Conservation (phyloP, 1,139 yeast species). For the Tardiomyces blankii region DNA sequence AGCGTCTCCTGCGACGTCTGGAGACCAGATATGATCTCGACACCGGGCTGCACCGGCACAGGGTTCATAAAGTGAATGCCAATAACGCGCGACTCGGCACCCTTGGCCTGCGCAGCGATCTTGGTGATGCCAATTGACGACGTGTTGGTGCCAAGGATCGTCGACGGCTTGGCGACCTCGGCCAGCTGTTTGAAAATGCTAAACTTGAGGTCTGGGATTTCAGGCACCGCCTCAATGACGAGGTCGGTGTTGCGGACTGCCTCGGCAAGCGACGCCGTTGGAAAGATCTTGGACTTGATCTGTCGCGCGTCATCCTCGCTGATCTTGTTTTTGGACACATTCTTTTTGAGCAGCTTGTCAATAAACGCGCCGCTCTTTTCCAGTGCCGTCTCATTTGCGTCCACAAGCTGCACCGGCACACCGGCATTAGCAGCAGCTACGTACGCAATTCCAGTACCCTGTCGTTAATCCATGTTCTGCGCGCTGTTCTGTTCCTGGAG, state of each 20-base stretch:
- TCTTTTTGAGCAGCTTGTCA: conserved; percentile 28
- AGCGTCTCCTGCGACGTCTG: conserved; percentile 30
- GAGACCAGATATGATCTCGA: conserved; percentile 32
- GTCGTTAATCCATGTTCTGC: conserved; percentile 7
- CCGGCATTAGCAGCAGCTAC: conserved; percentile 32
- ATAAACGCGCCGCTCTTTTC: conserved; percentile 24
- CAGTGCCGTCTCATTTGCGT: conserved; percentile 24
- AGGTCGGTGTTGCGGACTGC: conserved; percentile 25
- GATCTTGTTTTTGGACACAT: conserved; percentile 26
- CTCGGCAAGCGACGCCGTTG: conserved; percentile 18
- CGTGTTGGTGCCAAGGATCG: conserved; percentile 34
- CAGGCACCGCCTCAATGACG: conserved; percentile 36
- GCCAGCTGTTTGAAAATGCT: conserved; percentile 28
- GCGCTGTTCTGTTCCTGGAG: too few species aligned
- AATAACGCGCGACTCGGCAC: conserved; percentile 31
- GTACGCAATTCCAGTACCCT: conserved; percentile 33
- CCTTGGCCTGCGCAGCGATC: conserved; percentile 33
- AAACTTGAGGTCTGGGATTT: conserved; percentile 27
- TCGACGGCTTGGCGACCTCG: conserved; percentile 16
- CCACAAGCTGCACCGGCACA: conserved; percentile 27
- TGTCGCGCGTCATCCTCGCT: conserved; percentile 23
- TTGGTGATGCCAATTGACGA: conserved; percentile 34
- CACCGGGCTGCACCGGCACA: conserved; percentile 36
- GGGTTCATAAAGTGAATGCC: conserved; percentile 38
- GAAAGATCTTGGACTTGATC: conserved; percentile 20